Base-by-base conservation (phyloP, 805 yeast genomes). In the Zygoascus tannicola region DNA sequence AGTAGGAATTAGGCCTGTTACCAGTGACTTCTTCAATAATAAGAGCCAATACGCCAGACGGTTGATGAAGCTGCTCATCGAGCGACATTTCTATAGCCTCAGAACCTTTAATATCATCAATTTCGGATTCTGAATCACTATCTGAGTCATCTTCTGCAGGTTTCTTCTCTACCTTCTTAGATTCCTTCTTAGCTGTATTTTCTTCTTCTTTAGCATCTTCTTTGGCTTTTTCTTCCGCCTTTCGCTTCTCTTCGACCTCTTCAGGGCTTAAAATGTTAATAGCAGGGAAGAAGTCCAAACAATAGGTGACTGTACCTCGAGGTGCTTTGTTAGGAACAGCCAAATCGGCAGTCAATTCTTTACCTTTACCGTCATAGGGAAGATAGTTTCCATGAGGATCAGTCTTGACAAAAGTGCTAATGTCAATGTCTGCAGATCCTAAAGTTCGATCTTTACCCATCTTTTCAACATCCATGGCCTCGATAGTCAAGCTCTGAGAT, bases 401-500 rank as follows among this genome's bases (percentile, higher is more conserved):
- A 57, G 75, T 80, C 49, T 75, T 73, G 58, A 90, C 77, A 53
- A 85, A 66, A 22, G 80, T 85, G 44, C 71, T 69, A 49, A 85
- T 68, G 54, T 77, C 75, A 18, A 92, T 65, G 55, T 80, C 81
- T 65, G 85, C 81, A 2, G 81, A 73, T 43, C 99, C 99, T 40
- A 92, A 73, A 3, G 94, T 76, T 56, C 96, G 78, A 63, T 92
- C 98, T 35, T 78, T 75, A n/a, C 81, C 75, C 43, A 67, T 73
- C 47, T 73, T 74, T 65, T 88, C 90, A 28, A 82, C 83, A 65
- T 92, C 97, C 95, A 92, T 84, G 4, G 80, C 94, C 60, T 92
- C 97, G 44, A 92, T 60, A 1, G 88, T 79, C 50, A 92, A 64
- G 56, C 74, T 80, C 63, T 88, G 97, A 58, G 82, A 81, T 20